A percentile compares a stretch with the other conserved stretches of the same genome.
Evolutionary conservation across 2,329 filamentous ascomycete species (phyloP).

Genomic region (Fusarium fujikuroi): DNA sequence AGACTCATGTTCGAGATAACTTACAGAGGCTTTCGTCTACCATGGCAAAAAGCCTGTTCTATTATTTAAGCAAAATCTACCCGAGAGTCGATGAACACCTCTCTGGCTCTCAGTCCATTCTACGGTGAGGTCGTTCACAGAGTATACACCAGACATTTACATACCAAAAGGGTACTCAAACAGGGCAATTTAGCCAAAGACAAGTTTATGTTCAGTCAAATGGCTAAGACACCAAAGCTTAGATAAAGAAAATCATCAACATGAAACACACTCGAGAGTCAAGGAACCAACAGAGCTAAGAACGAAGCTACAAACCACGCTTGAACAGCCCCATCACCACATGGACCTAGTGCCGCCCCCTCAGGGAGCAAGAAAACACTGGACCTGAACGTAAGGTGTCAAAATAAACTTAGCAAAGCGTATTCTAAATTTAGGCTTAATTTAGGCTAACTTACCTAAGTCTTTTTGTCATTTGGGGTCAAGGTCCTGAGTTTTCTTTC

Average conservation of each 20-base stretch:
- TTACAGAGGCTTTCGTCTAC: neutral
- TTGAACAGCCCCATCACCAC: conserved; percentile 1
- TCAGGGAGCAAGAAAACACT: no score
- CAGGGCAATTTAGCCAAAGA: neutral
- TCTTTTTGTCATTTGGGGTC: no score
- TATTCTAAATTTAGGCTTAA: no score
- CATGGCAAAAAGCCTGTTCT: neutral
- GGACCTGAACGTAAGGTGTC: no score
- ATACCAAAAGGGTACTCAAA: neutral
- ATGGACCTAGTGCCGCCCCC: neutral
- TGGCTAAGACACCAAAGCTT: neutral
- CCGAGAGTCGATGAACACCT: neutral
- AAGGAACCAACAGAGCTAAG: neutral
- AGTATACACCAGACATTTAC: neutral
- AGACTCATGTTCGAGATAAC: neutral
- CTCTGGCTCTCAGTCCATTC: neutral
- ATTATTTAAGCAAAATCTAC: neutral
- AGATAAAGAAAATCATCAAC: neutral
- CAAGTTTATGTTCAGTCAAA: neutral
- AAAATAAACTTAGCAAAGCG: no score
- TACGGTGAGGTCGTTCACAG: neutral
- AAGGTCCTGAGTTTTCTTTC: no score
- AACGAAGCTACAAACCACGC: neutral
- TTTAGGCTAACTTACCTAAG: no score
- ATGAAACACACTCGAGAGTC: neutral